Conservation (phyloP, 495 filamentous ascomycete genomes). For the Talaromyces thailandensis region DNA sequence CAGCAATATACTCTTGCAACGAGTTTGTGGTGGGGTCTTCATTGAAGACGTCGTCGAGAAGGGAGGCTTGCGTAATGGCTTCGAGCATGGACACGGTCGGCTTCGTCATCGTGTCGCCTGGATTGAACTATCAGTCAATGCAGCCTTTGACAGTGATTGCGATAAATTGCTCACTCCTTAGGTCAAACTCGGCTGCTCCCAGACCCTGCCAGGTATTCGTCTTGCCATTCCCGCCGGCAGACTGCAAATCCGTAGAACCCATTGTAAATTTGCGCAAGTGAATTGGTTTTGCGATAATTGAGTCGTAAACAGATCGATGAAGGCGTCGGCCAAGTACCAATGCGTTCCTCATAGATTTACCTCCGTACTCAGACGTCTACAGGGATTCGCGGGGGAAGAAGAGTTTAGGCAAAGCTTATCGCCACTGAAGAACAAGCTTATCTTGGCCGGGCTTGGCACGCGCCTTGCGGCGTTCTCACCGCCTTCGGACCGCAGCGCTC, state of each 20-base stretch:
- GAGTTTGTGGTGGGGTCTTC: slow-evolving; percentile 62
- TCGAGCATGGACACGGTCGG: slow-evolving; percentile 65
- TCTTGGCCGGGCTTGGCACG: background rate
- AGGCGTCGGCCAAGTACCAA: slow-evolving; percentile 12
- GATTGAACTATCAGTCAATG: background rate
- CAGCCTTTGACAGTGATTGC: background rate
- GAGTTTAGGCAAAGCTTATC: background rate
- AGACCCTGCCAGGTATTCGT: slow-evolving; percentile 45
- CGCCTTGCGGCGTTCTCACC: background rate
- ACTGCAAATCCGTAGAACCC: background rate
- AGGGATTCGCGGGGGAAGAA: background rate
- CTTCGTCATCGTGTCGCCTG: slow-evolving; percentile 66
- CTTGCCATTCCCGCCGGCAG: slow-evolving; percentile 11
- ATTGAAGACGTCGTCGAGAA: slow-evolving; percentile 65
- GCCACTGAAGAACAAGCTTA: background rate
- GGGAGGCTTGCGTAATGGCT: slow-evolving; percentile 33
- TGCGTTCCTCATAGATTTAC: background rate
- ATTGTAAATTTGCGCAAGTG: slow-evolving; percentile 20
- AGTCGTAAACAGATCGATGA: background rate
- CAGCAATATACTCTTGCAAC: slow-evolving; percentile 55
- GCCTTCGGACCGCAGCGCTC: background rate
- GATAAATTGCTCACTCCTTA: slow-evolving; percentile 22
- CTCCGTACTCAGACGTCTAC: slow-evolving; percentile 7
- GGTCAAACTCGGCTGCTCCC: slow-evolving; percentile 58
- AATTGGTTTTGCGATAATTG: slow-evolving; percentile 7